Base-by-base conservation (phyloP, 2,329 filamentous ascomycete genomes). In the Penicillium brasilianum region DNA sequence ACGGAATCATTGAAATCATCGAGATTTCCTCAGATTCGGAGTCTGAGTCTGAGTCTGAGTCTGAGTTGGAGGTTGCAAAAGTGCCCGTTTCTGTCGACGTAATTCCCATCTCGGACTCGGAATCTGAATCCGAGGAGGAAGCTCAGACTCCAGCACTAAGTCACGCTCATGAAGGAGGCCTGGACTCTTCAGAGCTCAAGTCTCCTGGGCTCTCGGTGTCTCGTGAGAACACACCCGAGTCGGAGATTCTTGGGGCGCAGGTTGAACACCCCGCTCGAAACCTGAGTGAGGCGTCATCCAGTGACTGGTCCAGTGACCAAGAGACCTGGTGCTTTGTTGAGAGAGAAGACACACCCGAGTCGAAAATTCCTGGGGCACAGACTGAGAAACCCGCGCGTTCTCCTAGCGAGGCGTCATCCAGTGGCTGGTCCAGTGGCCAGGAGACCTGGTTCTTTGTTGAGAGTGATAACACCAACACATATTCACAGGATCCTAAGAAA, bases 401-500 rank as follows among this genome's bases (percentile, higher is more conserved):
- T 22, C 46, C 20, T 18, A 34, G 25, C 7, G 22, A 52, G 54
- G 18, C 22, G n/a, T n/a, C 52, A 8, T 44, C 37, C 52, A 14
- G 48, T 50, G 28, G 30, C 48, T 28, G 10, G 48, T 32, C 30
- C 28, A 2, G 52, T 44, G 37, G 16, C 37, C 37, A 44, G 41
- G 41, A 56, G 20, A 14, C 28, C 18, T 30, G 25, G 8, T 1
- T 11, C 22, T 30, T 8, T 34, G 39, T 58, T 58, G 61, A 41
- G 44, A 64, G 58, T 36, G 62, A 55, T 62, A 61, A 53, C 48
- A 48, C 55, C 51, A 37, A 60, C 44, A 22, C 20, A 34, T 20
- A 18, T 46, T 48, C 44, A 52, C 59, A 62, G 59, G 56, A 55
- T 25, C 13, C 48, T 52, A 25, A 48, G 32, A 28, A 14, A 2